Conservation (phyloP, 257 asterid species). For the Solanum megistacrolobum region DNA sequence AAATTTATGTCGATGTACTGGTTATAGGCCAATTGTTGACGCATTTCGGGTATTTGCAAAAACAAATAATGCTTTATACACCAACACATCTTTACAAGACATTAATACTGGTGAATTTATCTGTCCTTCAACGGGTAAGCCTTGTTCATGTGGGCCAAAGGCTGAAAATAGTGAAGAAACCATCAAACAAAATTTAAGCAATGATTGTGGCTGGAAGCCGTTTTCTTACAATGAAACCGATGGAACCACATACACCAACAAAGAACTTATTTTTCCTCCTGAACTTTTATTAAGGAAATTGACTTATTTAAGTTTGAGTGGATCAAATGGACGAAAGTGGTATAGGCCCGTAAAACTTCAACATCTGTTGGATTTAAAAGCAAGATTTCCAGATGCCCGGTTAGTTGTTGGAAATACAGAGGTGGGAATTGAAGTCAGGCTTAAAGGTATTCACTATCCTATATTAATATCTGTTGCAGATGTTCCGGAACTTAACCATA, state of each 20-base stretch:
- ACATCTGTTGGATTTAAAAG: conserved; percentile 52
- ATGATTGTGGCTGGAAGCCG: conserved; percentile 28
- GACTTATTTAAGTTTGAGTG: conserved; percentile 42
- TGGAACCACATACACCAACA: conserved; percentile 64
- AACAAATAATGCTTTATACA: conserved; percentile 64
- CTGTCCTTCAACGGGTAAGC: conserved; percentile 96
- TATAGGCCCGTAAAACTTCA: conserved; percentile 68
- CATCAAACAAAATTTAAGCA: conserved; percentile 8
- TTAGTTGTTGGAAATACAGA: conserved; percentile 85
- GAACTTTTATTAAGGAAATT: conserved; percentile 61
- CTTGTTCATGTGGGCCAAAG: conserved; percentile 69
- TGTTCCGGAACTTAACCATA: conserved; percentile 64
- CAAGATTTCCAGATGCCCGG: conserved; percentile 55
- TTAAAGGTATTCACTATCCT: conserved; percentile 63
- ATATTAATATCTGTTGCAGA: conserved; percentile 56
- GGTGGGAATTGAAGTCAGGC: conserved; percentile 86
- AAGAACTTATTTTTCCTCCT: conserved; percentile 91
- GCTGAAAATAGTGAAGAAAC: conserved; percentile 17
- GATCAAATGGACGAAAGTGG: conserved; percentile 73
- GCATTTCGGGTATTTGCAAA: conserved; percentile 86
- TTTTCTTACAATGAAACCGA: conserved; percentile 53
- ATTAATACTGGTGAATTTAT: conserved; percentile 34
- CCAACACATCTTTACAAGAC: conserved; percentile 31
- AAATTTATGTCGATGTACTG: conserved; percentile 94
- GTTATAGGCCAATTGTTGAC: conserved; percentile 89